Base-by-base conservation (phyloP, 495 filamentous ascomycete species). In the Xylaria telfairii region DNA sequence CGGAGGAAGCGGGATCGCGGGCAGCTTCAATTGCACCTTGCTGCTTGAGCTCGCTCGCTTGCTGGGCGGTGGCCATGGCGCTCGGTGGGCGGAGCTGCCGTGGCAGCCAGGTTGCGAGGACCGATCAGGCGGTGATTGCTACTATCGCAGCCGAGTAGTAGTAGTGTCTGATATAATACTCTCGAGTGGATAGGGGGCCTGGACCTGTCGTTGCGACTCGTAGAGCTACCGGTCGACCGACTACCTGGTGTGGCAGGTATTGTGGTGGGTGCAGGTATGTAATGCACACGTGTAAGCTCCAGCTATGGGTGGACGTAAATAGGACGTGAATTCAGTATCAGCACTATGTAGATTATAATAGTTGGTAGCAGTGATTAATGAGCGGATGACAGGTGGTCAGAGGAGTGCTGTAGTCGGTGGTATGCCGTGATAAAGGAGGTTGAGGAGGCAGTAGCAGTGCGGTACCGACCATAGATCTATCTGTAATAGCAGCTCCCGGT, bases 1-100 rank as follows among this genome's bases (percentile, higher is more conserved):
- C 88, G 28, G 76, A 78, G 77, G 87, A 91, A 71, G 91, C 79
- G 53, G 92, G 90, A 77, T 96, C 90, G 65, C 84, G 84, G 7
- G 90, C 80, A 41, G 92, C 88, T 72, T 95, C 92, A 57, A 94
- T 81, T 51, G 89, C 90, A 49, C 91, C 93, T 80, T 95, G 90
- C 76, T 89, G 83, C 86, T 92, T 95, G 78, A 92, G 87, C 85
- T 96, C 93, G 51, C 72, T 78, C 37, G 73, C 79, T 28, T 77
- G 73, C 44, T 74, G 75, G 24, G 73, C 77, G 12, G 81, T 81
- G 59, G 82, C 80, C 83, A 86, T 86, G 44, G 39, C 73, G 56
- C 67, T 64, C 65, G 66, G 28, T 64, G 28, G 30, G 32, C 41
- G 41, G 51, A 67, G 70, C 73, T 67, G 73, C 75, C 68, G 37